phyloP scores from a whole-genome alignment of 208 protist species.

The Leishmania martiniquensis region DNA sequence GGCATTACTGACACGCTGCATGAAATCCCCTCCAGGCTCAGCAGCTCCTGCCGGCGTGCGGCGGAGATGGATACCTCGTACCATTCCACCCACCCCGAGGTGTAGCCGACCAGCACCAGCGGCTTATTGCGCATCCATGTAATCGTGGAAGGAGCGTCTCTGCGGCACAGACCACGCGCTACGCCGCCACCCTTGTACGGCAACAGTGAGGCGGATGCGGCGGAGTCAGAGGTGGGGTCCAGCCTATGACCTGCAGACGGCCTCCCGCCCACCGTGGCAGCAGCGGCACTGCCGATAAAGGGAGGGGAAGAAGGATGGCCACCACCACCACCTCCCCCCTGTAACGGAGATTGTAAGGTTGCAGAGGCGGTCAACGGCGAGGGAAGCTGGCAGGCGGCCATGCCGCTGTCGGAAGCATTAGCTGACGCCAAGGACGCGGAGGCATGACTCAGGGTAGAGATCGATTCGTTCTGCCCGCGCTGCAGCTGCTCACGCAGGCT shows the following conservation, averaged over 20 bases:
- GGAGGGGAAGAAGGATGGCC: background rate
- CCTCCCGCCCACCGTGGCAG: background rate
- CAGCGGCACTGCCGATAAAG: background rate
- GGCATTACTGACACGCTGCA: slow-evolving; percentile 24
- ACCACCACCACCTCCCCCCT: background rate
- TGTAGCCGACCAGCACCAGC: slow-evolving; percentile 82
- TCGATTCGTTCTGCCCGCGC: background rate
- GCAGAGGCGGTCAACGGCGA: background rate
- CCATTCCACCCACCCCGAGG: slow-evolving; percentile 71
- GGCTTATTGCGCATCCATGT: slow-evolving; percentile 86
- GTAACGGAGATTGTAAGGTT: background rate
- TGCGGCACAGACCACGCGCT: background rate
- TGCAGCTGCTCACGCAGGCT: slow-evolving; percentile 32
- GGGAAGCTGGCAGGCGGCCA: background rate
- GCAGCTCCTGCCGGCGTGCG: slow-evolving; percentile 30
- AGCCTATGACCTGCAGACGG: background rate
- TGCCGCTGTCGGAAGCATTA: background rate
- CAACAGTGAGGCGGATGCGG: background rate
- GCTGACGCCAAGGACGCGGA: background rate
- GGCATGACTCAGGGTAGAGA: background rate
- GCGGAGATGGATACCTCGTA: slow-evolving; percentile 60
- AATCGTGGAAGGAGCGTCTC: slow-evolving; percentile 63
- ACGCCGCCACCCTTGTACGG: background rate
- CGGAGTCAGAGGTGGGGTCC: background rate
- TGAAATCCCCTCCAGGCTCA: slow-evolving; percentile 26